Evolutionary conservation across 1,139 yeast genomes (phyloP).

Genomic region (Suhomyces atakaporum): DNA sequence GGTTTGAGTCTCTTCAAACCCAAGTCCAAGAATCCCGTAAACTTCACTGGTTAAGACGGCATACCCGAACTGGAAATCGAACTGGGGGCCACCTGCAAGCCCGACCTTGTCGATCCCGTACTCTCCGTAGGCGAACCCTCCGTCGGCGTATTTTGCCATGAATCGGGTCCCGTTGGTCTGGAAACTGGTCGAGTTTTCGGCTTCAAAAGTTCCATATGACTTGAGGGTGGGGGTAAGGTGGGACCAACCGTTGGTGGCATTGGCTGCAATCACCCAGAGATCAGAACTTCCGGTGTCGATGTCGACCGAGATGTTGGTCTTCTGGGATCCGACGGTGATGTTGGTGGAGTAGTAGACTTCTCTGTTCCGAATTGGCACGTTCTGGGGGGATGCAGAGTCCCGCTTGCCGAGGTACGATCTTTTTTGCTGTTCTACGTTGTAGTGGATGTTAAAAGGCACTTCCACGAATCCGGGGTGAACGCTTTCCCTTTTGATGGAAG

Average conservation of each 20-base stretch:
- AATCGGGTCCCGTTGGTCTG: conserved; percentile 5
- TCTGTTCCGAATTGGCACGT: conserved; percentile 15
- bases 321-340: conserved; percentile 17
- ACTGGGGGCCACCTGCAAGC: conserved; percentile 10
- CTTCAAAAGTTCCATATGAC: conserved; percentile 23
- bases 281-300: conserved; percentile 27
- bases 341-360: conserved; percentile 16
- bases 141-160: conserved; percentile 14
- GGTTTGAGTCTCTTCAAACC: conserved; percentile 7
- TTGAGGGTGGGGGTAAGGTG: too few relatives aligned
- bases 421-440: neutral
- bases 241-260: conserved; percentile 16
- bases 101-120: conserved; percentile 11
- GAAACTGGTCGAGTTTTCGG: conserved; percentile 11
- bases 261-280: conserved; percentile 18
- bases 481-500: conserved; percentile 2
- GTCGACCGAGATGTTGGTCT: conserved; percentile 14
- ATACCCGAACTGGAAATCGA: conserved; percentile 19
- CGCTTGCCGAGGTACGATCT: conserved; percentile 5
- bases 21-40: conserved; percentile 24
- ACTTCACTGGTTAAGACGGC: conserved; percentile 12
- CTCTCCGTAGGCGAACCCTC: conserved; percentile 11
- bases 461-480: conserved; percentile 11
- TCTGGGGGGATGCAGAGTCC: neutral
- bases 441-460: conserved; percentile 13